Evolutionary conservation across 2,329 filamentous ascomycete species (phyloP), one percentile per base, ranked within the genome.

Genomic region (Penicillium sp.): DNA sequence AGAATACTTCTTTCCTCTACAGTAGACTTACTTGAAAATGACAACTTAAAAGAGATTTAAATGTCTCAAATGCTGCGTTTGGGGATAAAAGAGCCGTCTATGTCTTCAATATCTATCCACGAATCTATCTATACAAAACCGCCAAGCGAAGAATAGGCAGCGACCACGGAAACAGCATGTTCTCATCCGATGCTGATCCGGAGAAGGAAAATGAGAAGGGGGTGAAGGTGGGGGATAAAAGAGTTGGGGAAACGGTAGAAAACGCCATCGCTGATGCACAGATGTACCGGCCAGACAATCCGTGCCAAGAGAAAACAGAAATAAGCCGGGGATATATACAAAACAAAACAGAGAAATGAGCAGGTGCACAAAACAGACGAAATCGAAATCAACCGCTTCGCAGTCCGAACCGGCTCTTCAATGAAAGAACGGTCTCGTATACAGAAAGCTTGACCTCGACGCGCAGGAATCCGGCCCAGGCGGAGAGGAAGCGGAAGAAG

Each of bases 381-480:
- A 13, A 7, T 7, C 4, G 4, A 37, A 7, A 30, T 49, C 32
- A 56, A 42, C 40, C 60, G 26, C 51, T 56, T 18, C 49, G 62
- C 62, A 80, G 58, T 17, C 81, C 80, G 44, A 84, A 58, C 47
- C 77, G 64, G 45, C 78, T 76, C 63, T 81, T 78, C 9, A 81
- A 43, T 44, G 73, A 76, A 34, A 86, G 66, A 62, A 81, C 80
- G 30, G 72, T 73, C 70, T 87, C 84, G 67, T 84, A 87, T n/a
- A 78, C 62, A 46, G 76, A 76, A 41, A 87, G 62, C 67, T 84
- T 83, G 52, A 83, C 50, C 64, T 84, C 83, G 0, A 86, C 78
- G 27, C 80, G 74, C 46, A 80, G 70, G 61, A 82, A 84, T 9
- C 71, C 74, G 2, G 72, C 65, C 77, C 82, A 83, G 3, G 83